These are phyloP conservation scores for Malus domestica DNA, from an alignment of 306 rosid genomes.

Conservation along the genomic window DNA sequence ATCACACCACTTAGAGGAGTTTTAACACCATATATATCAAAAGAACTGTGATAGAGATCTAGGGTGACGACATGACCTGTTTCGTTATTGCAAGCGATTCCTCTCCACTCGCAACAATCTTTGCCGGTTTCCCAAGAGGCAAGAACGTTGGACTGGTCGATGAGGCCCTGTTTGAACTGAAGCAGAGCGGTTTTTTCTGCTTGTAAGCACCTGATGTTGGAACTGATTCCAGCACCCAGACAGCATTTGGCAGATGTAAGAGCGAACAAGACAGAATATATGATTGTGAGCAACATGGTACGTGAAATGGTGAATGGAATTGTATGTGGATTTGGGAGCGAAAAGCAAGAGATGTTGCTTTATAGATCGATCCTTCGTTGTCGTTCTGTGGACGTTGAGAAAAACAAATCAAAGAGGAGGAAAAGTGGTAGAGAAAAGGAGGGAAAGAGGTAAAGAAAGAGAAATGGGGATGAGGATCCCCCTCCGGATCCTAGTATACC, in stretches of 20 bases:
- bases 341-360: neutral
- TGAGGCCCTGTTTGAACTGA: slow-evolving; percentile 11
- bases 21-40: neutral
- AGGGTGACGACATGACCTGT: slow-evolving; percentile 14
- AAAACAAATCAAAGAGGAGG: too few species aligned
- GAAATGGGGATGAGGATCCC: too few species aligned
- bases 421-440: too few species aligned
- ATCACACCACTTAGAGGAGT: slow-evolving; percentile 5
- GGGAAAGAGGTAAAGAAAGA: too few species aligned
- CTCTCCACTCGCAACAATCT: slow-evolving; percentile 24
- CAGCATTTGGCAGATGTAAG: neutral
- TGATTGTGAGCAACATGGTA: neutral
- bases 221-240: neutral
- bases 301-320: neutral
- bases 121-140: slow-evolving; percentile 12
- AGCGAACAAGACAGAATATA: neutral
- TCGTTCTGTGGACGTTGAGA: too few species aligned
- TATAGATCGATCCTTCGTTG: neutral
- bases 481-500: too few species aligned
- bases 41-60: neutral
- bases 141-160: neutral
- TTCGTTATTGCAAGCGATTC: slow-evolving; percentile 5
- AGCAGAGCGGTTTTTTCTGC: slow-evolving; percentile 14
- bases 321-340: neutral
- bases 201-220: slow-evolving; percentile 1